Base-by-base conservation (phyloP, 75 land plant species). In the Chamaecyparis obtusa region DNA sequence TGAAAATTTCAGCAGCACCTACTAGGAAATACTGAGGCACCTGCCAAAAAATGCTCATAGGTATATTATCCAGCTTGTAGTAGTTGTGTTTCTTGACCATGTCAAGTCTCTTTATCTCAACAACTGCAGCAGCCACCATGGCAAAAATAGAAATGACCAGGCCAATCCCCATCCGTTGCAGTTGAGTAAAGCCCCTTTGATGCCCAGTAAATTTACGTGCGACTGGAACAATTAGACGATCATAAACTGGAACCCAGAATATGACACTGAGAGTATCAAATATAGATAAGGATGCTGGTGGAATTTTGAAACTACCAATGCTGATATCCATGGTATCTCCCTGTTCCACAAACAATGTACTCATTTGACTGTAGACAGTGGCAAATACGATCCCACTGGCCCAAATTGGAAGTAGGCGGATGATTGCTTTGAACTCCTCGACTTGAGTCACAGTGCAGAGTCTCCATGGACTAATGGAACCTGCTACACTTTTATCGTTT, bases 1-100 rank as follows among this genome's bases (percentile, higher is more conserved):
- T 96, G 91, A 95, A 96, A 32, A 96, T 93, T 79, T 96, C 97
- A 17, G 97, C 90, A 71, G 93, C 92, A 16, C 97, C 97, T 16
- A 96, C 84, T 9, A 96, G 55, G 85, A 96, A 93, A 85, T 96
- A 96, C 75, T 96, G 96, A 17, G 96, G 96, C 32, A 96, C 88
- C 69, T 96, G 96, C 96, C 96, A 96, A 83, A 96, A 92, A 19
- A 96, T 92, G 44, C 94, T 90, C 87, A 96, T 92, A 30, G 92
- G 95, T 24, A 74, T 36, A 74, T 33, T 33, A 19, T 81, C 44
- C 10, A 35, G 55, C 11, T 91, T 88, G 60, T 91, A 91, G 54
- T 83, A 83, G 64, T 83, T 54, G 35, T 83, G 85, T 19, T 83
- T 46, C 10, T 41, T 85, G 78, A 89, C 94, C 30, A 85, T 64